Percentiles rank a stretch among this genome's conserved stretches.
Conservation (phyloP, 1,284 basidiomycete genomes). For the Microbotryum silenes-acaulis region DNA sequence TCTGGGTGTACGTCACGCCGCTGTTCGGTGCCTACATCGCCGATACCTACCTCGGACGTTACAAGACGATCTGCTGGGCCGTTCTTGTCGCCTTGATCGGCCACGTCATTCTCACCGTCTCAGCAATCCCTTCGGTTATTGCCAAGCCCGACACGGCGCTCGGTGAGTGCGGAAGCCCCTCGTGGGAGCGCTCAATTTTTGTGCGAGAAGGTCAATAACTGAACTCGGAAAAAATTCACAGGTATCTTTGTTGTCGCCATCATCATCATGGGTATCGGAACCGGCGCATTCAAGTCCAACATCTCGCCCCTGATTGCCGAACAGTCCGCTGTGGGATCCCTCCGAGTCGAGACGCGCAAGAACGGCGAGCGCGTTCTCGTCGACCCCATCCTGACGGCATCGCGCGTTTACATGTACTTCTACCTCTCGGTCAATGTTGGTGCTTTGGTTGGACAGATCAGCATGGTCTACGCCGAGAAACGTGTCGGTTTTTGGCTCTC, state of each 20-base stretch:
- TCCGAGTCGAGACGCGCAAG: conserved; percentile 46
- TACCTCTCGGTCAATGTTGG: conserved; percentile 66
- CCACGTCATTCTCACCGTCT: conserved; percentile 65
- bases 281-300: conserved; percentile 58
- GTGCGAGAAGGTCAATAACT: conserved; percentile 47
- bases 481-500: conserved; percentile 44
- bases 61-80: conserved; percentile 44
- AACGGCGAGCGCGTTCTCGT: conserved; percentile 70
- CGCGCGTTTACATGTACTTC: conserved; percentile 52
- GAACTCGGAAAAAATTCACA: no score
- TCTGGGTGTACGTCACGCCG: conserved; percentile 37
- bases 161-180: conserved; percentile 52
- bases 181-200: conserved; percentile 51
- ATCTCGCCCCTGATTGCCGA: conserved; percentile 66
- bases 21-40: conserved; percentile 36
- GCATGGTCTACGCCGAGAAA: conserved; percentile 41
- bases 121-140: conserved; percentile 63
- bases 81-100: conserved; percentile 43
- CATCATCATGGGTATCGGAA: conserved; percentile 59
- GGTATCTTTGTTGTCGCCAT: conserved; percentile 58
- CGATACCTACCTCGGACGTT: conserved; percentile 45
- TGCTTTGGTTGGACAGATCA: conserved; percentile 49
- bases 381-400: conserved; percentile 64
- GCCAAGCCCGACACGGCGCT: conserved; percentile 51
- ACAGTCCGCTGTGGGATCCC: conserved; percentile 52